These are phyloP conservation scores for Bruguiera gymnorhiza DNA, from an alignment of 345 rosid species.

Conservation along the genomic window DNA sequence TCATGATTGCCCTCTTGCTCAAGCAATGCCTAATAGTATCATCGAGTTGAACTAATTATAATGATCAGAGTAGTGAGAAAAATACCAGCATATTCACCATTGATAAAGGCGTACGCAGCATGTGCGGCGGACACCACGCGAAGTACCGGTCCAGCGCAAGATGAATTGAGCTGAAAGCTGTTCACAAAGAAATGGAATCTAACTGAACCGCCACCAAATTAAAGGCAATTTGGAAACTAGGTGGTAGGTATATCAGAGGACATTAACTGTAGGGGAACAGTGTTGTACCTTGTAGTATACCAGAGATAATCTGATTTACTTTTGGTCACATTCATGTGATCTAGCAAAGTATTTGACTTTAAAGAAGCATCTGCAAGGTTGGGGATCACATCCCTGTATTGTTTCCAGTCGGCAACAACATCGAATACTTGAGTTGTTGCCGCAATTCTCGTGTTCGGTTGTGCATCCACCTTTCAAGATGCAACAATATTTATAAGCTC, in stretches of 20 bases:
- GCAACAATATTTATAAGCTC: not conserved
- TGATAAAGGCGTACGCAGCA: conserved; percentile 22
- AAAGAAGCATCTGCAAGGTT: conserved; percentile 14
- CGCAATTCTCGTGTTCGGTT: conserved; percentile 42
- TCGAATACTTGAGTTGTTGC: conserved; percentile 34
- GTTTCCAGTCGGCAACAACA: conserved; percentile 46
- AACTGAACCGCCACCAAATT: not conserved
- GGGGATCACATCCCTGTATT: conserved; percentile 49
- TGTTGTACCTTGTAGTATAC: conserved; percentile 13
- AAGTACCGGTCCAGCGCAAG: conserved; percentile 36
- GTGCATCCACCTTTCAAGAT: conserved; percentile 42
- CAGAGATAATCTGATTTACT: conserved; percentile 27
- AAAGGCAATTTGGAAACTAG: not conserved
- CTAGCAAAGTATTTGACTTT: conserved; percentile 11
- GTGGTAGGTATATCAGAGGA: too few species aligned
- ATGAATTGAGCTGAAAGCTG: conserved; percentile 50
- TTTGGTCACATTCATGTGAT: conserved; percentile 24
- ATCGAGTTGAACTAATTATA: too few species aligned
- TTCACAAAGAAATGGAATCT: not conserved
- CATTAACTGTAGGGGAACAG: not conserved
- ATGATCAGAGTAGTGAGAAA: not conserved
- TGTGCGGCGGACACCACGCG: conserved; percentile 25
- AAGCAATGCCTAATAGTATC: too few species aligned
- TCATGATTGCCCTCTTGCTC: too few species aligned
- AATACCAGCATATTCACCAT: conserved; percentile 19